phyloP scores from a whole-genome alignment of 2,329 filamentous ascomycete genomes.

The Fusarium pseudoanthophilum region DNA sequence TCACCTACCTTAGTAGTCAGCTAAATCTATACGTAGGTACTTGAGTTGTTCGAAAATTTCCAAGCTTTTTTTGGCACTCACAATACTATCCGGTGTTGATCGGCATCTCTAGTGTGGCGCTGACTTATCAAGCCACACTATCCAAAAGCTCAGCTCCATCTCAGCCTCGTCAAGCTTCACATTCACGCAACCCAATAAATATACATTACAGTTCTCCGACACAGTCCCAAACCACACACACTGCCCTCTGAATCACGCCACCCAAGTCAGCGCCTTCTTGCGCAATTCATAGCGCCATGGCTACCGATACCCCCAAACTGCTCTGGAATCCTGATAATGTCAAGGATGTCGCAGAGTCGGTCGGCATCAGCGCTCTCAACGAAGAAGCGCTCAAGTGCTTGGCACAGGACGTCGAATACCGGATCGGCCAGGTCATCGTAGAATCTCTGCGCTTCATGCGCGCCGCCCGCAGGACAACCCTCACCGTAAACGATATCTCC shows the following conservation, averaged over 20 bases:
- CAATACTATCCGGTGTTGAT: no score
- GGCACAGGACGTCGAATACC: conserved; percentile 94
- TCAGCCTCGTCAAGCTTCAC: conserved; percentile 29
- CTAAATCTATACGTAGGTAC: no score
- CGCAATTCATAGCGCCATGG: conserved; percentile 45
- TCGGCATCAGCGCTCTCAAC: conserved; percentile 83
- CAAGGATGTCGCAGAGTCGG: conserved; percentile 93
- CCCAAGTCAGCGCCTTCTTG: neutral
- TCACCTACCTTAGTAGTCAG: no score
- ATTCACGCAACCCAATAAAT: neutral
- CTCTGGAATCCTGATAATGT: conserved; percentile 98
- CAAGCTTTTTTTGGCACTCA: no score
- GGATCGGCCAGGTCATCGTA: conserved; percentile 90
- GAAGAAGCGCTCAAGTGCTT: conserved; percentile 90
- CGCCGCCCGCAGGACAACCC: conserved; percentile 83
- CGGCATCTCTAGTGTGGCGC: no score
- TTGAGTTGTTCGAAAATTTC: no score
- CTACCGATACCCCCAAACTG: conserved; percentile 59
- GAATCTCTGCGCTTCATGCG: conserved; percentile 98
- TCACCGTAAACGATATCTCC: conserved; percentile 90
- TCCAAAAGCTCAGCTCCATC: neutral
- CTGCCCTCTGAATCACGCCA: neutral
- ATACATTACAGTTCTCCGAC: neutral
- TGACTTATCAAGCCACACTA: no score
- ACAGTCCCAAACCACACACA: neutral